These are phyloP conservation scores for Talaromyces sp. DNA, from an alignment of 2,329 filamentous ascomycete species.

Conservation along the genomic window DNA sequence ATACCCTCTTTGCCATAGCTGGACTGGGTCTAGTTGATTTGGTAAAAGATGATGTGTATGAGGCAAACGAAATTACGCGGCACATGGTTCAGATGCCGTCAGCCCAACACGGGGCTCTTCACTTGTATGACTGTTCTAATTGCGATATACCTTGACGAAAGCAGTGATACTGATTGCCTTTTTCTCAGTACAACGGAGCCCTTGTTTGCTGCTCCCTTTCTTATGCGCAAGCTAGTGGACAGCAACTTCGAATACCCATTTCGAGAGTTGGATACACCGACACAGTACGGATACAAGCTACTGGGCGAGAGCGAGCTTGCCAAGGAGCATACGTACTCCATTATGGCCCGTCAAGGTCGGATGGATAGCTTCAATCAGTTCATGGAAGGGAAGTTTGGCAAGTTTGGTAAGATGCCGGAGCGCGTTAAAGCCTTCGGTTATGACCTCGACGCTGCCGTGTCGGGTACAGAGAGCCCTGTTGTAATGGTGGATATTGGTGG, in stretches of 20 bases:
- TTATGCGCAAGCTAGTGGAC: slow-evolving; percentile 30
- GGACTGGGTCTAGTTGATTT: slow-evolving; percentile 31
- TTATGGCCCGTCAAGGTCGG: slow-evolving; percentile 32
- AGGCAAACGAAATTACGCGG: slow-evolving; percentile 29
- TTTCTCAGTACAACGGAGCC: slow-evolving; percentile 29
- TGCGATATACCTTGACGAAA: not conserved
- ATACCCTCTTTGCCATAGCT: slow-evolving; percentile 33
- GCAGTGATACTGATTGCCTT: not conserved
- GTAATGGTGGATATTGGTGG: slow-evolving; percentile 36
- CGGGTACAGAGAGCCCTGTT: slow-evolving; percentile 13
- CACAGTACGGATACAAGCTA: slow-evolving; percentile 30
- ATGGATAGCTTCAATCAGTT: slow-evolving; percentile 38
- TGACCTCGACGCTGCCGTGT: slow-evolving; percentile 24
- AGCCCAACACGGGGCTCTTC: slow-evolving; percentile 32
- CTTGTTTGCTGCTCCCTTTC: slow-evolving; percentile 30
- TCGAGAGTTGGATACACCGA: slow-evolving; percentile 26
- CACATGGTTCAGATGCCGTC: slow-evolving; percentile 32
- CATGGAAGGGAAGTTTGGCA: slow-evolving; percentile 36
- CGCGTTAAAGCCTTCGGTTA: slow-evolving; percentile 27
- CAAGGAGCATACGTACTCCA: slow-evolving; percentile 30
- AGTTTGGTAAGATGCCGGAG: slow-evolving; percentile 29
- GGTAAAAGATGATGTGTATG: slow-evolving; percentile 26
- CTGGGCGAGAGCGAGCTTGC: slow-evolving; percentile 27
- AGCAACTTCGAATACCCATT: slow-evolving; percentile 34
- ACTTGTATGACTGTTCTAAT: slow-evolving; percentile 25